A percentile compares a stretch with the other conserved stretches of the same genome.
Conservation (phyloP, 305 asterid species). For the Nicotiana rustica region DNA sequence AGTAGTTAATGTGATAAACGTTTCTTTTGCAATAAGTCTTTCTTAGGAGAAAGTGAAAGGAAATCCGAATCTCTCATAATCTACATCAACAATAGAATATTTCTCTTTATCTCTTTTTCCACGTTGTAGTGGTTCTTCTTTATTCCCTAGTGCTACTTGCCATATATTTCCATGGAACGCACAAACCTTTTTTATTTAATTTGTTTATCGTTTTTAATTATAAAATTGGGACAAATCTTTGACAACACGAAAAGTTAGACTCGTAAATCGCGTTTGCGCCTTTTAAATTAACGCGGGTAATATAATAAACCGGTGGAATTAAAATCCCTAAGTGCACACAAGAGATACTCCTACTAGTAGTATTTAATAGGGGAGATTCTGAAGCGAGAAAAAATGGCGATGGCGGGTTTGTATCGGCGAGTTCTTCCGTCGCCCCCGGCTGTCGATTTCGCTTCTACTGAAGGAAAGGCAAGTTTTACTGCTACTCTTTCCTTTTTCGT, state of each 20-base stretch:
- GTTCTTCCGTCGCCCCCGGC: conserved; percentile 97
- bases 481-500: not conserved
- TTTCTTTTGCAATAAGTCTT: not conserved
- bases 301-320: not conserved
- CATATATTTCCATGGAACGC: not conserved
- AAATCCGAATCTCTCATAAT: not conserved
- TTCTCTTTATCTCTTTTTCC: not conserved
- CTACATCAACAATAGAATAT: no score
- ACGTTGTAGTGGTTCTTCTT: not conserved
- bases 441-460: conserved; percentile 80
- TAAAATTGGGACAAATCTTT: not conserved
- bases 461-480: conserved; percentile 71
- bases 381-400: conserved; percentile 57
- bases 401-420: conserved; percentile 87
- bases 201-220: no score
- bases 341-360: no score
- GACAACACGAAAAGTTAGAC: not conserved
- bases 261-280: not conserved
- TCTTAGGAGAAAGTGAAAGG: not conserved
- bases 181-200: not conserved
- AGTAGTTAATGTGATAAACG: not conserved
- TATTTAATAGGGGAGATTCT: not conserved
- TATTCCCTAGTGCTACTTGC: not conserved
- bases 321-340: not conserved
- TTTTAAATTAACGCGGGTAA: conserved; percentile 15